Conservation (phyloP, 2,329 filamentous ascomycete genomes). For the Trichoderma atrobrunneum region DNA sequence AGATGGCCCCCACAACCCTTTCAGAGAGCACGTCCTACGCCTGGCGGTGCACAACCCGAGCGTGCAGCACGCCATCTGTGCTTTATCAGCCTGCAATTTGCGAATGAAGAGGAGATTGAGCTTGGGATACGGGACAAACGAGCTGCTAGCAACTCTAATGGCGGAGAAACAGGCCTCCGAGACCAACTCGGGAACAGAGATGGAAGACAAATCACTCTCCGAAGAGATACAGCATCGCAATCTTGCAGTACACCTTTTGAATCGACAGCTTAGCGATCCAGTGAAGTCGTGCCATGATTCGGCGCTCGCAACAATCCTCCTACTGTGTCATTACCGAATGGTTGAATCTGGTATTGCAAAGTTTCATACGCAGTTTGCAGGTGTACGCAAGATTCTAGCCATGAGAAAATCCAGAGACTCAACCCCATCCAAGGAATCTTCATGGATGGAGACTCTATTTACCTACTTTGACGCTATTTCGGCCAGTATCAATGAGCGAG, state of each 20-base stretch:
- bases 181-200: conserved; percentile 44
- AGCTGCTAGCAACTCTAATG: conserved; percentile 48
- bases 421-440: conserved; percentile 62
- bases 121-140: conserved; percentile 55
- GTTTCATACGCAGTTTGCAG: conserved; percentile 89
- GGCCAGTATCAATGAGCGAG: conserved; percentile 85
- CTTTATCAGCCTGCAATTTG: conserved; percentile 82
- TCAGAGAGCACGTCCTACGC: conserved; percentile 75
- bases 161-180: conserved; percentile 47
- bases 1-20: conserved; percentile 82
- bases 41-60: conserved; percentile 76
- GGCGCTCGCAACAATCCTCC: conserved; percentile 79
- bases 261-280: conserved; percentile 77
- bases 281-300: conserved; percentile 77
- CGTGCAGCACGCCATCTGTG: conserved; percentile 89
- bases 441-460: conserved; percentile 91
- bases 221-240: conserved; percentile 82
- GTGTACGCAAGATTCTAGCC: conserved; percentile 83
- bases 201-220: conserved; percentile 64
- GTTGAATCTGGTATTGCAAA: conserved; percentile 90
- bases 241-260: conserved; percentile 76
- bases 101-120: conserved; percentile 75
- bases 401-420: conserved; percentile 55
- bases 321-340: conserved; percentile 89
- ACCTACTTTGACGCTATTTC: conserved; percentile 94